A percentile compares a stretch with the other conserved stretches of the same genome.
These are phyloP conservation scores for Hypoxylon sp. DNA, from an alignment of 2,329 filamentous ascomycete species.

Conservation along the genomic window DNA sequence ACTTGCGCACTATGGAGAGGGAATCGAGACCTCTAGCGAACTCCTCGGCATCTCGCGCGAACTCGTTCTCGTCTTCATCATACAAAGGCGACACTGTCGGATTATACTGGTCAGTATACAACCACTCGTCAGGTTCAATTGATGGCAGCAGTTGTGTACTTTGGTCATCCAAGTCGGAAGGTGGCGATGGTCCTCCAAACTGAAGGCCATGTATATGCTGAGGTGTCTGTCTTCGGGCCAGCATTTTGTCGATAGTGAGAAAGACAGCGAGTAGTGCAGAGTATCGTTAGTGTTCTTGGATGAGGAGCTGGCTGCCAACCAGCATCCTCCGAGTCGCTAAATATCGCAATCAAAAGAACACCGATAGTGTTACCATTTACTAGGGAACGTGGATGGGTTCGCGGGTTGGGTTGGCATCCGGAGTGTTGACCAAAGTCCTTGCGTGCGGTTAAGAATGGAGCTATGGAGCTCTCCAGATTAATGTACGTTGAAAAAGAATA, in stretches of 20 bases:
- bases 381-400: not conserved
- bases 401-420: conserved; percentile 7
- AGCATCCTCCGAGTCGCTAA: conserved; percentile 49
- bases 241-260: conserved; percentile 38
- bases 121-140: conserved; percentile 20
- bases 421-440: conserved; percentile 6
- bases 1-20: conserved; percentile 70
- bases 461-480: conserved; percentile 26
- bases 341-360: conserved; percentile 28
- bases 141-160: conserved; percentile 40
- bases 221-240: conserved; percentile 29
- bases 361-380: conserved; percentile 7
- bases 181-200: conserved; percentile 36
- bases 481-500: conserved; percentile 27
- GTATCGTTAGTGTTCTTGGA: conserved; percentile 34
- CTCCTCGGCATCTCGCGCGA: conserved; percentile 80
- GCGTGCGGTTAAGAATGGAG: conserved; percentile 37
- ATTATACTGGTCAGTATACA: conserved; percentile 27
- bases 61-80: conserved; percentile 45
- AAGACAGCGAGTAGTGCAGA: conserved; percentile 6
- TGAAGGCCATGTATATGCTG: conserved; percentile 40
- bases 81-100: conserved; percentile 51
- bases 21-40: conserved; percentile 88
- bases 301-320: conserved; percentile 44
- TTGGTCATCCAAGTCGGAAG: conserved; percentile 40